Evolutionary conservation across 371 early-diverging fungal species (phyloP), one percentile per base, ranked within the genome.

Genomic region (Mucor velutinosus): DNA sequence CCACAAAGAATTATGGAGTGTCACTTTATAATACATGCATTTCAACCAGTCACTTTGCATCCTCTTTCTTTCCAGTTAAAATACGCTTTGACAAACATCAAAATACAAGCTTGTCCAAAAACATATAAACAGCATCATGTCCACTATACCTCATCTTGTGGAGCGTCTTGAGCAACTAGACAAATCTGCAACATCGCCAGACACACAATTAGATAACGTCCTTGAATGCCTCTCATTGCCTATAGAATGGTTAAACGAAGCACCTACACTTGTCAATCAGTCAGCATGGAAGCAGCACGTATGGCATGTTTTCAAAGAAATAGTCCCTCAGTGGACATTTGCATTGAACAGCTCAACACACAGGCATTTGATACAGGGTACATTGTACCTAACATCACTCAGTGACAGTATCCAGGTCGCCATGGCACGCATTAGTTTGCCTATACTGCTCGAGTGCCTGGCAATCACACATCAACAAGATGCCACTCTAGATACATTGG

Each of bases 271-370:
- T 21, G 27, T 70, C 6, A 47, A 41, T 21, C 65, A 73, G 21
- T 6, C 33, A 27, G 62, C 62, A 0, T 78, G 79, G 79, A 76
- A 72, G 43, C 51, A 58, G 19, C 79, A 78, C 55, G 45, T 78
- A 0, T 74, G 72, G 74, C 60, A 51, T 17, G 58, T 78, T 3
- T 58, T 59, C 19, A 67, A 74, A 25, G 60, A 62, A 0, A 64
- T 78, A 11, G 37, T 78, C n/a, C 79, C 79, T 1, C 19, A 43
- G 5, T 78, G 76, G 76, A 45, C 66, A 1, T 71, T 78, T 61
- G n/a, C 67, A 19, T 21, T 74, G 8, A 41, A 57, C 19, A 49
- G 39, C 51, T 23, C 41, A 4, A 19, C 37, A 4, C 19, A 64
- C 35, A 47, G 60, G 23, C 21, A 32, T 10, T 35, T 62, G 37